These are phyloP conservation scores for Iris pallida DNA, from an alignment of 116 monocot genomes.

Conservation along the genomic window DNA sequence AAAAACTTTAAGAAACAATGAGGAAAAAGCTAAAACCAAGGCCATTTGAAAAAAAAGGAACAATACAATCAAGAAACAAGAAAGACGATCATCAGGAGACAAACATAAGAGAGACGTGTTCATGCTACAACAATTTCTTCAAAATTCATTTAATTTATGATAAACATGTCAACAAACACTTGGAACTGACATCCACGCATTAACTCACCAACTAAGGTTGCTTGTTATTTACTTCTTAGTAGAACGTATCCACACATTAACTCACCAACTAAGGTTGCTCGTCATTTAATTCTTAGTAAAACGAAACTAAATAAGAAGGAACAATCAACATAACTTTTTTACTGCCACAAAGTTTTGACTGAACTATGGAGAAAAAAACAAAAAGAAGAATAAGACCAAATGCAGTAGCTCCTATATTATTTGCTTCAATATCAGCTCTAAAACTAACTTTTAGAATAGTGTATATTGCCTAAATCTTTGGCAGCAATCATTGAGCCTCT, in stretches of 20 bases:
- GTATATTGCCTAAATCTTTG: constrained; percentile 21
- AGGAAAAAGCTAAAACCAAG: not conserved
- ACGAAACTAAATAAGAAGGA: not conserved
- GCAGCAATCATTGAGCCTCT: constrained; percentile 15
- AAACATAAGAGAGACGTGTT: too few relatives aligned
- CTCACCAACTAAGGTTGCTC: too few relatives aligned
- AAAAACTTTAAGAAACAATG: not conserved
- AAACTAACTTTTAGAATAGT: constrained; percentile 16
- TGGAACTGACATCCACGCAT: too few relatives aligned
- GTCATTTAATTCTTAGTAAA: too few relatives aligned
- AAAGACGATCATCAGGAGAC: not conserved
- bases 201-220: too few relatives aligned
- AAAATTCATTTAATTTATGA: too few relatives aligned
- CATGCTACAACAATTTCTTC: too few relatives aligned
- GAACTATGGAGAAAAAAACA: not conserved
- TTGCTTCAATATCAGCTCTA: not conserved
- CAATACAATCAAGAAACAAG: not conserved
- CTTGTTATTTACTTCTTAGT: too few relatives aligned
- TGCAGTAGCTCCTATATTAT: constrained; percentile 16
- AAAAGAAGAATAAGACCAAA: not conserved
- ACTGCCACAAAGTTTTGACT: not conserved
- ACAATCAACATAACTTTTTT: not conserved
- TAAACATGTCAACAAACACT: too few relatives aligned
- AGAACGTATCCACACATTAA: too few relatives aligned
- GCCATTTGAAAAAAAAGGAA: not conserved